A percentile compares a stretch with the other conserved stretches of the same genome.
Conservation (phyloP, 1,284 basidiomycete genomes). For the Tilletia caries region DNA sequence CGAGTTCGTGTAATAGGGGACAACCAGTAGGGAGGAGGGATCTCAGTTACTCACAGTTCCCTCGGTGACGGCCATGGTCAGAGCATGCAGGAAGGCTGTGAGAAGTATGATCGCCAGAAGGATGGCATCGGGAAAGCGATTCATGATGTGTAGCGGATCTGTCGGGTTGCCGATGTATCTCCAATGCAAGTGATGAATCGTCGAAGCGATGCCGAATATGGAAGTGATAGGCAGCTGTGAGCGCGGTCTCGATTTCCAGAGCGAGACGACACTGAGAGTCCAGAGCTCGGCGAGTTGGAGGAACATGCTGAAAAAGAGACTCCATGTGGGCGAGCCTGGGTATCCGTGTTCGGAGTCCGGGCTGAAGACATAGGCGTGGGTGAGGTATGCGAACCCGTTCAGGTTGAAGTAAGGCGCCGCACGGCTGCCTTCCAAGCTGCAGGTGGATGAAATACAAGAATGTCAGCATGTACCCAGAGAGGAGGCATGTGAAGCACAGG, state of each 20-base stretch:
- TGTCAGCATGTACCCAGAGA: background rate
- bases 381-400: constrained; percentile 41
- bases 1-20: too few species aligned
- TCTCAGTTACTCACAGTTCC: constrained; percentile 11
- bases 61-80: constrained; percentile 42
- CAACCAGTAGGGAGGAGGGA: too few species aligned
- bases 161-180: constrained; percentile 9
- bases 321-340: constrained; percentile 28
- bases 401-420: constrained; percentile 42
- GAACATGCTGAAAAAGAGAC: constrained; percentile 43
- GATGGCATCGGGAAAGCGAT: constrained; percentile 35
- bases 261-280: constrained; percentile 6
- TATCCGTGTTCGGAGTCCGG: constrained; percentile 23
- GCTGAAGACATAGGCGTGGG: constrained; percentile 38
- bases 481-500: too few species aligned
- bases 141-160: constrained; percentile 29
- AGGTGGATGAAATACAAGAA: background rate
- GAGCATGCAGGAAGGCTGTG: constrained; percentile 37
- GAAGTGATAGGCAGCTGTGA: constrained; percentile 34
- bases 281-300: constrained; percentile 34
- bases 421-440: constrained; percentile 30
- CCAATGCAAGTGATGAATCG: constrained; percentile 33
- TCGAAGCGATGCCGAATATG: constrained; percentile 30
- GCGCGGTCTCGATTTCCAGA: background rate
- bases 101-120: constrained; percentile 33